Evolutionary conservation across 768 basidiomycete species (phyloP).

Genomic region (Mycena galericulata): DNA sequence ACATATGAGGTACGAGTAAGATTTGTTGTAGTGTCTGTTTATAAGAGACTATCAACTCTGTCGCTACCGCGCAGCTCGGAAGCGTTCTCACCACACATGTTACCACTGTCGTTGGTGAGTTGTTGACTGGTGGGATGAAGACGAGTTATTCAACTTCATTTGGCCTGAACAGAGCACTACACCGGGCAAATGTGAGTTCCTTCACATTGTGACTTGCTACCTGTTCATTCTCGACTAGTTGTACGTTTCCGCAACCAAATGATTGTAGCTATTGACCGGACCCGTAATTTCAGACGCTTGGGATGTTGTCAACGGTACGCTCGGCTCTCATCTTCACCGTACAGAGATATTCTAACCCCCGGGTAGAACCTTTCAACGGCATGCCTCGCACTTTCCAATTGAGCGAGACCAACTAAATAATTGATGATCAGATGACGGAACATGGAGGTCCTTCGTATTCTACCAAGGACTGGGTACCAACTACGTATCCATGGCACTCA

Average conservation of each 20-base stretch:
- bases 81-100: conserved; percentile 61
- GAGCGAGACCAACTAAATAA: background rate
- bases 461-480: conserved; percentile 49
- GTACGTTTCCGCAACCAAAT: conserved; percentile 46
- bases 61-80: conserved; percentile 48
- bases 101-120: conserved; percentile 52
- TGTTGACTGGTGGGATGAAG: background rate
- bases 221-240: conserved; percentile 33
- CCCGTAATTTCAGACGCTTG: conserved; percentile 27
- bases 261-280: background rate
- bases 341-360: background rate
- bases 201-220: background rate
- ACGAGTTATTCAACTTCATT: background rate
- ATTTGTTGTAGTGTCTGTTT: too few species aligned
- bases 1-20: background rate
- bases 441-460: conserved; percentile 57
- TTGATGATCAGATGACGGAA: conserved; percentile 54
- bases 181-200: conserved; percentile 59
- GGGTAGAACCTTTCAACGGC: conserved; percentile 54
- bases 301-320: conserved; percentile 54
- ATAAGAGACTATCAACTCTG: background rate
- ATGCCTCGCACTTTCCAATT: background rate
- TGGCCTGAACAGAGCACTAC: conserved; percentile 50
- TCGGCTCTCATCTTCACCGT: background rate
- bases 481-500: conserved; percentile 57